A percentile compares a stretch with the other conserved stretches of the same genome.
phyloP scores from a whole-genome alignment of 768 basidiomycete species.

The Mycena capillaripes region DNA sequence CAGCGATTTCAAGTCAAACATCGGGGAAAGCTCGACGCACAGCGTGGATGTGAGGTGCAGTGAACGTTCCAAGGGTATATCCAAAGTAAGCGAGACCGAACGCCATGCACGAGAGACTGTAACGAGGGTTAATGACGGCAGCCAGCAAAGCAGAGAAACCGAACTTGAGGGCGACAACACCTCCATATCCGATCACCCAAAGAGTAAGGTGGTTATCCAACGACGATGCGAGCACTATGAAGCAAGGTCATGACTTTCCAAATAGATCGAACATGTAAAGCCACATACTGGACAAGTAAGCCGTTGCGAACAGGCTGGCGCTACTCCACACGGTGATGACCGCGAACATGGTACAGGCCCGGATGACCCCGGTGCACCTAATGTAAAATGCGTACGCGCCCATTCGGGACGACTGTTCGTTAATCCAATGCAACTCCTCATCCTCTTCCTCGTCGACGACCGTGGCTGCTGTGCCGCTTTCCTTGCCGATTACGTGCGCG shows the following conservation, averaged over 20 bases:
- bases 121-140: neutral
- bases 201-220: slow-evolving; percentile 19
- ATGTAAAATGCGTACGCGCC: slow-evolving; percentile 26
- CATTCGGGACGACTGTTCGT: slow-evolving; percentile 10
- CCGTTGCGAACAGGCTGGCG: slow-evolving; percentile 1
- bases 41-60: slow-evolving; percentile 26
- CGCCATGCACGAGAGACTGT: slow-evolving; percentile 16
- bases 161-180: slow-evolving; percentile 14
- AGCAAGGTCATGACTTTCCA: no score
- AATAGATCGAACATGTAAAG: neutral
- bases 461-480: slow-evolving; percentile 10
- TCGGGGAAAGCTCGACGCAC: neutral
- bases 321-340: slow-evolving; percentile 19
- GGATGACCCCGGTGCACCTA: slow-evolving; percentile 7
- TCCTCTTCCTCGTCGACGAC: slow-evolving; percentile 27
- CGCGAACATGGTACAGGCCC: neutral
- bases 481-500: neutral
- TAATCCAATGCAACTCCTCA: slow-evolving; percentile 18
- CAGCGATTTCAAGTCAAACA: neutral
- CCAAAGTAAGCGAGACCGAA: neutral
- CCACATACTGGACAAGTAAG: slow-evolving; percentile 18
- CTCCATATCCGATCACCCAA: slow-evolving; percentile 28
- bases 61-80: slow-evolving; percentile 7
- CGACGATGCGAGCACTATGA: slow-evolving; percentile 19
- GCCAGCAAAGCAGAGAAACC: neutral